phyloP scores from a whole-genome alignment of 768 basidiomycete genomes.

The Crassisporium funariophilum region DNA sequence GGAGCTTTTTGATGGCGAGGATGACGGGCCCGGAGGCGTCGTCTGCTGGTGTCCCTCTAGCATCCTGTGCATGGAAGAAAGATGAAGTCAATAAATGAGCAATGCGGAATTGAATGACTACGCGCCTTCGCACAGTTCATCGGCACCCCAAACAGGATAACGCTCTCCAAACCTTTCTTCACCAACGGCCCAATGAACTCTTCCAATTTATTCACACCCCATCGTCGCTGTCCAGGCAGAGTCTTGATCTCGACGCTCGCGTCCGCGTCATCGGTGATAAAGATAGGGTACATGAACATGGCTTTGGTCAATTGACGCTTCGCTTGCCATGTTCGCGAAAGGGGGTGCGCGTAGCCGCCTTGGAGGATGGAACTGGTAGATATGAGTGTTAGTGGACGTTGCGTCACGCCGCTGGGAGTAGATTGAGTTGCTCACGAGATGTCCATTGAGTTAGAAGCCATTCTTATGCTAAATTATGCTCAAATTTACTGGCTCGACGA shows the following conservation, averaged over 20 bases:
- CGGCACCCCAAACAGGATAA: slow-evolving; percentile 95
- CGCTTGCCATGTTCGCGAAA: slow-evolving; percentile 86
- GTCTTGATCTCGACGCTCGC: slow-evolving; percentile 75
- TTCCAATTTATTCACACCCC: slow-evolving; percentile 95
- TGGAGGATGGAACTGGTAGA: slow-evolving; percentile 69
- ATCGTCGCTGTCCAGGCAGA: slow-evolving; percentile 86
- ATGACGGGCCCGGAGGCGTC: slow-evolving; percentile 92
- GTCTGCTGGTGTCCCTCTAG: slow-evolving; percentile 84
- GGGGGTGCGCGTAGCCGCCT: slow-evolving; percentile 93
- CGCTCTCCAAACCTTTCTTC: slow-evolving; percentile 84
- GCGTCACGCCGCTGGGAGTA: not conserved
- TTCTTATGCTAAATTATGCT: too few relatives aligned
- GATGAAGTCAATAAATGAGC: not conserved
- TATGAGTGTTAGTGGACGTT: not conserved
- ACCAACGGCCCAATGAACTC: slow-evolving; percentile 87
- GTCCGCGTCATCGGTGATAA: slow-evolving; percentile 93
- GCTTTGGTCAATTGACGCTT: slow-evolving; percentile 78
- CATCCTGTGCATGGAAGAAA: slow-evolving; percentile 57
- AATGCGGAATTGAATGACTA: not conserved
- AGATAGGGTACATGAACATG: slow-evolving; percentile 99
- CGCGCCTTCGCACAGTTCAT: slow-evolving; percentile 74
- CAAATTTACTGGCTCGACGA: too few relatives aligned
- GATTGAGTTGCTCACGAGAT: slow-evolving; percentile 20
- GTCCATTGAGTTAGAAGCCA: slow-evolving; percentile 18
- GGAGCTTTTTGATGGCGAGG: slow-evolving; percentile 81